Percentiles rank a stretch among this genome's conserved stretches.
Conservation (phyloP, 2,329 filamentous ascomycete species). For the Hypomyces perniciosus region DNA sequence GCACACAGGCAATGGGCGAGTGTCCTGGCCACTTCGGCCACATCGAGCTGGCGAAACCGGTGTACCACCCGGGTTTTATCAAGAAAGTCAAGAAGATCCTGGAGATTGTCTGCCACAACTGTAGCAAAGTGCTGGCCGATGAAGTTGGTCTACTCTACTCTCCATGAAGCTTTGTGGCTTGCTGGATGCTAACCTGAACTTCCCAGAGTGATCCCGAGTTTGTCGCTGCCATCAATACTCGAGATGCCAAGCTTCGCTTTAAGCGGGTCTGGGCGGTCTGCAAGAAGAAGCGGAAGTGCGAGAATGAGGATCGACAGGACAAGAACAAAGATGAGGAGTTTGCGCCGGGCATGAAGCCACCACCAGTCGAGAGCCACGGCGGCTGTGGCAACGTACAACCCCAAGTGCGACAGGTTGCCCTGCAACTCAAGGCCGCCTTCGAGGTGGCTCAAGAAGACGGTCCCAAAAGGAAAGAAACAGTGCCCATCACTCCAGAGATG, state of each 20-base stretch:
- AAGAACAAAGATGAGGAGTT: constrained; percentile 65
- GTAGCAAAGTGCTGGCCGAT: constrained; percentile 95
- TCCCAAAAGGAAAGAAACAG: constrained; percentile 68
- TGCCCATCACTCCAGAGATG: constrained; percentile 73
- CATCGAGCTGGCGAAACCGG: constrained; percentile 93
- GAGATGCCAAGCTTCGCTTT: constrained; percentile 93
- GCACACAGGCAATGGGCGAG: constrained; percentile 89
- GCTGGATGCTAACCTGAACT: constrained; percentile 56
- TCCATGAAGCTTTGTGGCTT: constrained; percentile 48
- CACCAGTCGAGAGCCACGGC: constrained; percentile 57
- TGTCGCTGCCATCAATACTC: constrained; percentile 69
- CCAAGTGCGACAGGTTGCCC: constrained; percentile 76
- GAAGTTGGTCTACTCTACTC: constrained; percentile 74
- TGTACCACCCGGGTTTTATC: constrained; percentile 93
- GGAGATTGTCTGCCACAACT: constrained; percentile 98
- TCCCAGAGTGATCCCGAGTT: constrained; percentile 78
- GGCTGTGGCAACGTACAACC: constrained; percentile 92
- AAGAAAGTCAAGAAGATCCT: constrained; percentile 99
- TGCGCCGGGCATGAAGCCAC: constrained; percentile 53
- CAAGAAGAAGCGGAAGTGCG: constrained; percentile 81
- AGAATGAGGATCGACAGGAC: constrained; percentile 66
- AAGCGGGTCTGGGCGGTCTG: constrained; percentile 87
- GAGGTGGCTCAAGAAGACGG: constrained; percentile 65
- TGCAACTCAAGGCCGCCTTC: constrained; percentile 72
- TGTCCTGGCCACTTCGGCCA: constrained; percentile 98